phyloP scores from a whole-genome alignment of 306 rosid species.

The Dryas octopetala region DNA sequence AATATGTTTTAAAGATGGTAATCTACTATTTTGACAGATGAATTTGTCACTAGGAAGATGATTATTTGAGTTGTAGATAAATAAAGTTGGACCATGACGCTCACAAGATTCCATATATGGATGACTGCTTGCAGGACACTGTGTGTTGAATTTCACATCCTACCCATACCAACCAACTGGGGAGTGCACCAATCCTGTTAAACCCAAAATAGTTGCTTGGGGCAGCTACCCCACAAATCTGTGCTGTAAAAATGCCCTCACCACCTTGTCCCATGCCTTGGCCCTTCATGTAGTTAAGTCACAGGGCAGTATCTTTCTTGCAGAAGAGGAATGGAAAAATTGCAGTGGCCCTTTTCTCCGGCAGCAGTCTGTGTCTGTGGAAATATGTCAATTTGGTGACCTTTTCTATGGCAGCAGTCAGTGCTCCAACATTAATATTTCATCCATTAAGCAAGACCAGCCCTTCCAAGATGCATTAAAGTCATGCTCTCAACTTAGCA shows the following conservation, averaged over 20 bases:
- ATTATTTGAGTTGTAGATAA: too few species aligned
- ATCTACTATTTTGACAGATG: too few species aligned
- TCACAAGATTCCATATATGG: not conserved
- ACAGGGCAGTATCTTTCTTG: conserved; percentile 21
- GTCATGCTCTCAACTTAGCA: conserved; percentile 40
- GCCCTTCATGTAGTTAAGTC: conserved; percentile 18
- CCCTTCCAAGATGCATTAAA: conserved; percentile 33
- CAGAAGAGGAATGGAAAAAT: conserved; percentile 30
- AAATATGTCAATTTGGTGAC: conserved; percentile 40
- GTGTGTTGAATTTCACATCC: conserved; percentile 42
- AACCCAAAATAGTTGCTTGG: conserved; percentile 41
- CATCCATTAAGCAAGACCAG: not conserved
- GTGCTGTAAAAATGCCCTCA: conserved; percentile 67
- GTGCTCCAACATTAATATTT: conserved; percentile 29
- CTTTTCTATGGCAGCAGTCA: conserved; percentile 28
- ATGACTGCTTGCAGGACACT: conserved; percentile 38
- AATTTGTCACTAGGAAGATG: too few species aligned
- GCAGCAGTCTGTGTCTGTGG: conserved; percentile 24
- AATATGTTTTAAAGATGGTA: too few species aligned
- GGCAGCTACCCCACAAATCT: conserved; percentile 37
- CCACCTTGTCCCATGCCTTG: conserved; percentile 44
- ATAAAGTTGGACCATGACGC: not conserved
- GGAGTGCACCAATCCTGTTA: conserved; percentile 35
- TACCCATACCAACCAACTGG: conserved; percentile 33
- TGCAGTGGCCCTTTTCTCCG: conserved; percentile 33